A percentile compares a stretch with the other conserved stretches of the same genome.
Conservation (phyloP, 805 yeast genomes). For the Wickerhamiella brachini region DNA sequence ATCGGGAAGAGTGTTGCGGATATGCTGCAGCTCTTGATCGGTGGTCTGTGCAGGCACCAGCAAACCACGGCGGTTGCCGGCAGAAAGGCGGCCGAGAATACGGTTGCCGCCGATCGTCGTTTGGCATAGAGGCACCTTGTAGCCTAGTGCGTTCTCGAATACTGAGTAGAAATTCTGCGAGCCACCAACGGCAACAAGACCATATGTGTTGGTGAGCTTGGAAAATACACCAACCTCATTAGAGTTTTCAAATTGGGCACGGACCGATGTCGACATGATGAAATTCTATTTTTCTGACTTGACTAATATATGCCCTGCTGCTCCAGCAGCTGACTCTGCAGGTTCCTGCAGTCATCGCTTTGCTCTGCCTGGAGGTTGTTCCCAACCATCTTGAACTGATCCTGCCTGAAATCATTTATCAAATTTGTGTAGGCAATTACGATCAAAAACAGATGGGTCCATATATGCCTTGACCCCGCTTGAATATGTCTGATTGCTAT, state of each 20-base stretch:
- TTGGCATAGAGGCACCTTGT: conserved; percentile 89
- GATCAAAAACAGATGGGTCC: too few relatives aligned
- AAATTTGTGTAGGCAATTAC: too few relatives aligned
- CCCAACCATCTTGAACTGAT: too few relatives aligned
- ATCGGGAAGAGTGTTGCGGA: conserved; percentile 93
- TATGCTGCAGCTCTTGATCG: conserved; percentile 94
- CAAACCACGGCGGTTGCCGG: conserved; percentile 95
- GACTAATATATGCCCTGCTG: background rate
- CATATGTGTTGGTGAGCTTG: conserved; percentile 89
- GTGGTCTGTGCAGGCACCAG: conserved; percentile 96
- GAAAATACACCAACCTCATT: conserved; percentile 23
- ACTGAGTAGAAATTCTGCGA: conserved; percentile 76
- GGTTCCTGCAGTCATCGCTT: background rate
- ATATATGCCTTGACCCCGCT: too few relatives aligned
- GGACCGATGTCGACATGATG: conserved; percentile 16
- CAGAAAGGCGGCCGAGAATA: conserved; percentile 95
- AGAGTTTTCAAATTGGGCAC: conserved; percentile 22
- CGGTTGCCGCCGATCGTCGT: conserved; percentile 98
- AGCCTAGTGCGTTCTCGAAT: conserved; percentile 95
- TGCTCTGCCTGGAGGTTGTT: background rate
- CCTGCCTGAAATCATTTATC: too few relatives aligned
- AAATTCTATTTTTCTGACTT: background rate
- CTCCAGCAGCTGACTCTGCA: background rate
- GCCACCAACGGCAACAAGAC: conserved; percentile 94
- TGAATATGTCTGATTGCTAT: too few relatives aligned